A percentile compares a stretch with the other conserved stretches of the same genome.
These are phyloP conservation scores for Candida krabiensis DNA, from an alignment of 805 yeast species.

Conservation along the genomic window DNA sequence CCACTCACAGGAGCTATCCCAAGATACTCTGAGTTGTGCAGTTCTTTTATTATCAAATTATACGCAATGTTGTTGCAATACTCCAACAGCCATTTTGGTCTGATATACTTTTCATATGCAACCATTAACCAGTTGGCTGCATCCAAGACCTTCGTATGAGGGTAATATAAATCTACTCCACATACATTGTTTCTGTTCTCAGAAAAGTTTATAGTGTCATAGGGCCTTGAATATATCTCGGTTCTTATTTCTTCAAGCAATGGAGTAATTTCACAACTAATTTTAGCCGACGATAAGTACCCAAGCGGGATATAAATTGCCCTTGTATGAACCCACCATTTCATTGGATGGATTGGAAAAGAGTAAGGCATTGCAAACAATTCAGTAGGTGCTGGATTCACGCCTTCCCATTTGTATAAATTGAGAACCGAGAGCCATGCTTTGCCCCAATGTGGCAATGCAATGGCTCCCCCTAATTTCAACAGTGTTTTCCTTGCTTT, in stretches of 20 bases:
- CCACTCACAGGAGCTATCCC: slow-evolving; percentile 94
- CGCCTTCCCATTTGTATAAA: slow-evolving; percentile 92
- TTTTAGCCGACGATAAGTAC: slow-evolving; percentile 61
- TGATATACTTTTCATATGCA: slow-evolving; percentile 63
- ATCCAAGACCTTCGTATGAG: slow-evolving; percentile 74
- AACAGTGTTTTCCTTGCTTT: slow-evolving; percentile 73
- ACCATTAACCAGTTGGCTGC: slow-evolving; percentile 58
- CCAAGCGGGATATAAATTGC: slow-evolving; percentile 88
- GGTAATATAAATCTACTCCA: slow-evolving; percentile 91
- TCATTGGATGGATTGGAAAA: slow-evolving; percentile 86
- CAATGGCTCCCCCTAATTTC: slow-evolving; percentile 84
- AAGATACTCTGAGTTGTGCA: slow-evolving; percentile 72
- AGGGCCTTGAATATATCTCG: slow-evolving; percentile 76
- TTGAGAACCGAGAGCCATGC: slow-evolving; percentile 82
- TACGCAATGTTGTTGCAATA: slow-evolving; percentile 53
- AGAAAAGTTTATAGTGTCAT: slow-evolving; percentile 63
- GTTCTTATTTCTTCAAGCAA: slow-evolving; percentile 63
- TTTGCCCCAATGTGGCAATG: slow-evolving; percentile 97
- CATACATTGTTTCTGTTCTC: slow-evolving; percentile 80
- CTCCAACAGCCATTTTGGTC: slow-evolving; percentile 73
- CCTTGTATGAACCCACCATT: slow-evolving; percentile 99
- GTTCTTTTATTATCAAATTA: slow-evolving; percentile 69
- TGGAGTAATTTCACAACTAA: slow-evolving; percentile 60
- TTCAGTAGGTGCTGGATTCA: slow-evolving; percentile 97
- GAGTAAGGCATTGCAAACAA: slow-evolving; percentile 83